Evolutionary conservation across 1,284 basidiomycete genomes (phyloP).

Genomic region (Singerocomus inundabilis): DNA sequence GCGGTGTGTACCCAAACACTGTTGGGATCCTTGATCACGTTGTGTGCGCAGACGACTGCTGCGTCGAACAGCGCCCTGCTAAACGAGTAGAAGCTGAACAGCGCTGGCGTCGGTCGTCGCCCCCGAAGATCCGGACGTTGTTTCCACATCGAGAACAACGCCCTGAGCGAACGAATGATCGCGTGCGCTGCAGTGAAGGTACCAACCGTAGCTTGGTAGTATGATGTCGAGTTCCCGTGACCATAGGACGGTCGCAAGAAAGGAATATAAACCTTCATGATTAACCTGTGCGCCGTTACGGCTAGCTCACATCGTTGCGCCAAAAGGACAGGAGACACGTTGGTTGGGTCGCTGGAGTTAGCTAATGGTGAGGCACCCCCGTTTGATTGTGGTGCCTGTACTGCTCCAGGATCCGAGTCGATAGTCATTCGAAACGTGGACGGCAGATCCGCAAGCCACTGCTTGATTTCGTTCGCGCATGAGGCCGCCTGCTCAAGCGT

Average conservation of each 20-base stretch:
- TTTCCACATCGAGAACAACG: slow-evolving; percentile 43
- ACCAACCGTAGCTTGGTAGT: slow-evolving; percentile 52
- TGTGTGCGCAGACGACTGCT: slow-evolving; percentile 58
- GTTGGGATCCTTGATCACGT: slow-evolving; percentile 50
- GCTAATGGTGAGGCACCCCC: slow-evolving; percentile 2
- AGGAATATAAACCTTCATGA: slow-evolving; percentile 65
- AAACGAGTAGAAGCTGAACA: slow-evolving; percentile 62
- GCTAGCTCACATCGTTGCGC: slow-evolving; percentile 58
- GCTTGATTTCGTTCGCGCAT: slow-evolving; percentile 53
- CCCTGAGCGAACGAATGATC: slow-evolving; percentile 49
- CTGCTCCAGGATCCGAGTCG: slow-evolving; percentile 30
- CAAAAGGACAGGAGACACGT: slow-evolving; percentile 36
- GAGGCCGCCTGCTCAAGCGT: slow-evolving; percentile 57
- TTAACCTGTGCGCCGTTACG: slow-evolving; percentile 55
- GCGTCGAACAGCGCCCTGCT: slow-evolving; percentile 61
- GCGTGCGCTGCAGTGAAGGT: slow-evolving; percentile 60
- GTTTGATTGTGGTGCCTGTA: slow-evolving; percentile 12
- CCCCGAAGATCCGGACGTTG: slow-evolving; percentile 26
- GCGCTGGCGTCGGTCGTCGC: slow-evolving; percentile 34
- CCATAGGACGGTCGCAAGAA: slow-evolving; percentile 45
- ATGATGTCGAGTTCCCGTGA: slow-evolving; percentile 26
- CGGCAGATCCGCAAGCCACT: slow-evolving; percentile 55
- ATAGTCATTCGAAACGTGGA: slow-evolving; percentile 38
- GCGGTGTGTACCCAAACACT: slow-evolving; percentile 47
- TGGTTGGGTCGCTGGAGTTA: slow-evolving; percentile 17